Evolutionary conservation across 176 grass and related monocot genomes (phyloP), one percentile per base, ranked within the genome.

Genomic region (Zizania latifolia): DNA sequence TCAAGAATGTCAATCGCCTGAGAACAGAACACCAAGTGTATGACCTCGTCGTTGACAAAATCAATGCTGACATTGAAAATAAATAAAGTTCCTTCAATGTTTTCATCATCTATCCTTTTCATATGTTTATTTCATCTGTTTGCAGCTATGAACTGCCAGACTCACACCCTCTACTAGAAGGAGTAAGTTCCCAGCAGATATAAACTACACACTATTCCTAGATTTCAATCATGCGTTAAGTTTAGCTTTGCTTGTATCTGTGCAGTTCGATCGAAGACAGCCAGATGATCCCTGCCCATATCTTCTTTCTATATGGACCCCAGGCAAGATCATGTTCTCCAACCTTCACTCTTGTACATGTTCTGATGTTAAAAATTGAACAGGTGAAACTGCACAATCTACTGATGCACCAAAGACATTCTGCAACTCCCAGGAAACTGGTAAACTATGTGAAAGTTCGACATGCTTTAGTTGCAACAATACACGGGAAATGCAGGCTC

Each of bases 1-100:
- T 95, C 66, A 91, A 95, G 66, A 95, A 91, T 65, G 33, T 91
- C 51, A 95, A 83, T 86, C 88, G 92, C 36, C 80, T 95, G 31
- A 85, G 88, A 80, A 95, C 92, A 61, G 92, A 95, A 72, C 92
- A 95, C 83, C 92, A 86, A 89, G 92, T 95, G 92, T 95, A 95
- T 82, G 92, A 36, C 31, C 46, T 45, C 74, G 67, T 81, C 31
- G 36, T 39, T 54, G 30, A 37, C 28, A 72, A 72, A 57, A 64
- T 2, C 35, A 63, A 11, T 68, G n/a, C n/a, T n/a, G n/a, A n/a
- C n/a, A n/a, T n/a, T n/a, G n/a, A n/a, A n/a, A n/a, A n/a, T n/a
- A n/a, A n/a, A n/a, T n/a, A n/a, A n/a, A n/a, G n/a, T 45, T 29
- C 33, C 68, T 53, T 67, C 30, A 66, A 12, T 81, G 56, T 71